Evolutionary conservation across 2,329 filamentous ascomycete species (phyloP), one percentile per base, ranked within the genome.

Genomic region (Coniella lustricola): DNA sequence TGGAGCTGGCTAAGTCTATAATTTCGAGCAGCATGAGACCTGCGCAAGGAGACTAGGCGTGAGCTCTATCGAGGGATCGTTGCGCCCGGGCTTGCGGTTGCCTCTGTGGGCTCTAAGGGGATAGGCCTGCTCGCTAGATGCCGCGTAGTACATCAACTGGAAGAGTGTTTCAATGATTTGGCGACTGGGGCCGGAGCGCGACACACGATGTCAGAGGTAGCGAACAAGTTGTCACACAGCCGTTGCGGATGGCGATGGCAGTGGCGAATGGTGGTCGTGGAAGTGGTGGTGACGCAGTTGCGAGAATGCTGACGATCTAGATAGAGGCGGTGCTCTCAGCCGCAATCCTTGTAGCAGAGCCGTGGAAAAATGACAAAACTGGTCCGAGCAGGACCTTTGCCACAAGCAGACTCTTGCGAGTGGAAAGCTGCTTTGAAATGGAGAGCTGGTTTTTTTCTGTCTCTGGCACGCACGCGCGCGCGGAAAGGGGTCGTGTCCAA

Each of bases 161-260:
- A 40, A 40, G 49, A 41, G 35, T 46, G 46, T 51, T 51, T 46
- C 46, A 40, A 17, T 22, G 46, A 36, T 37, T 38, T 41, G 38
- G 38, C 29, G 22, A 25, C 21, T 29, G 37, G 41, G 25, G 7
- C 40, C 17, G 8, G 32, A 29, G 25, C 14, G 33, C 46, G 36
- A 36, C 44, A 32, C 32, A 41, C 42, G 39, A 51, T 51, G 49
- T 29, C 25, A 29, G 5, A 51, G 41, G 45, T 31, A 47, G 32
- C n/a, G 32, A 18, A 42, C 31, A 31, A 18, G 18, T 31, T 37
- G 45, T 42, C 45, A 16, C n/a, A 20, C 38, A 36, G 32, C n/a
- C 22, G 37, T 46, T 37, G 48, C 37, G 41, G 37, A 33, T 22
- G 42, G 31, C 32, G 39, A 17, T 36, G 36, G 42, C 42, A 21